phyloP scores from a whole-genome alignment of 164 flowering plant species.

The Magnolia changhungtana region DNA sequence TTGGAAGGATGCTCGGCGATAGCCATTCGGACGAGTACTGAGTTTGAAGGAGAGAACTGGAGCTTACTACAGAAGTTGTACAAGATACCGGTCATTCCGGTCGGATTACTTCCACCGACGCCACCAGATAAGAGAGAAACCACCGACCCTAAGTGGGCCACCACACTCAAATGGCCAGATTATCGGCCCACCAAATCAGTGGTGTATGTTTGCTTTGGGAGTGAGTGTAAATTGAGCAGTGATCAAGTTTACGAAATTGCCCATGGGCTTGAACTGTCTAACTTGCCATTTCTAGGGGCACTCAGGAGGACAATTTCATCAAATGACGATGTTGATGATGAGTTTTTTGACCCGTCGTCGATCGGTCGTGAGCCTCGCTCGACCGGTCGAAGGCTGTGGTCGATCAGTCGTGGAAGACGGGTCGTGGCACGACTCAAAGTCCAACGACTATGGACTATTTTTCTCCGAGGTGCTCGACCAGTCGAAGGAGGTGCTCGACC shows the following conservation, averaged over 20 bases:
- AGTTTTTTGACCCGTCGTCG: no score
- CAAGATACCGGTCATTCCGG: constrained; percentile 41
- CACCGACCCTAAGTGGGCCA: constrained; percentile 20
- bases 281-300: constrained; percentile 53
- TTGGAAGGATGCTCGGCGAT: constrained; percentile 34
- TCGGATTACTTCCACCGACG: constrained; percentile 55
- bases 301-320: constrained; percentile 22
- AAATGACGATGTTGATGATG: no score
- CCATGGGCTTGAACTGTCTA: constrained; percentile 48
- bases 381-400: no score
- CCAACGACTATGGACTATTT: no score
- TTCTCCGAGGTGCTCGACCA: no score
- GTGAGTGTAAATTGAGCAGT: constrained; percentile 34
- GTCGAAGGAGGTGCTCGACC: no score
- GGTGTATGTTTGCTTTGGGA: constrained; percentile 56
- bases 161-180: constrained; percentile 42
- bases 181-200: constrained; percentile 25
- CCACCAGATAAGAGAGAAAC: not conserved
- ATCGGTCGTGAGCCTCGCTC: no score
- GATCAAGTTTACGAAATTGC: constrained; percentile 40
- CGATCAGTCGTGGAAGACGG: no score
- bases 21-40: constrained; percentile 36
- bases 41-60: constrained; percentile 57
- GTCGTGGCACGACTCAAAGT: no score
- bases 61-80: constrained; percentile 28